These are phyloP conservation scores for Carpinus fangiana DNA, from an alignment of 306 rosid species.

Conservation along the genomic window DNA sequence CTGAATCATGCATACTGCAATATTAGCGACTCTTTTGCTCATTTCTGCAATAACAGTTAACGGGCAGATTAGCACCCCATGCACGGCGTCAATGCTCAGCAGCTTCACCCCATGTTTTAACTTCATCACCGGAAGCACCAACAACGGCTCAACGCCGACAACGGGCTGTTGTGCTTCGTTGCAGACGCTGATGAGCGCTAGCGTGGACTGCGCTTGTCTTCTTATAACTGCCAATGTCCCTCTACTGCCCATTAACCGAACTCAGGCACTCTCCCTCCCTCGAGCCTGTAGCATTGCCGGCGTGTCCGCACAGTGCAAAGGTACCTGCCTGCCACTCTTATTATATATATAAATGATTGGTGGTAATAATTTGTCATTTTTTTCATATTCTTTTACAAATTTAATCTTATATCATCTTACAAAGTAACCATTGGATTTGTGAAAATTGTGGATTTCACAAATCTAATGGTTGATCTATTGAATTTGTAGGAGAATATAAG, in stretches of 20 bases:
- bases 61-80: slow-evolving; percentile 52
- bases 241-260: slow-evolving; percentile 49
- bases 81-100: slow-evolving; percentile 60
- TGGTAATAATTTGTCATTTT: too few species aligned
- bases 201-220: slow-evolving; percentile 71
- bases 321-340: slow-evolving; percentile 1
- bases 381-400: neutral
- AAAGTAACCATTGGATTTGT: too few species aligned
- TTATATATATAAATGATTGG: too few species aligned
- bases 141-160: slow-evolving; percentile 46
- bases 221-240: slow-evolving; percentile 65
- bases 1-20: slow-evolving; percentile 40
- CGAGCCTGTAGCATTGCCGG: slow-evolving; percentile 51
- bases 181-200: slow-evolving; percentile 31
- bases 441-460: too few species aligned
- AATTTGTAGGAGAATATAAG: too few species aligned
- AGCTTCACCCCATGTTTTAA: slow-evolving; percentile 80
- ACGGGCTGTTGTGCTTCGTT: slow-evolving; percentile 57
- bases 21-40: slow-evolving; percentile 31
- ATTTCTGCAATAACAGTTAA: slow-evolving; percentile 27
- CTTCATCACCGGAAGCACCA: slow-evolving; percentile 70
- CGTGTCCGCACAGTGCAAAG: slow-evolving; percentile 52
- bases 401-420: too few species aligned
- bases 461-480: too few species aligned
- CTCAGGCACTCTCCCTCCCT: slow-evolving; percentile 48